These are phyloP conservation scores for Coemansia sp. DNA, from an alignment of 192 early-diverging fungal species.

Conservation along the genomic window DNA sequence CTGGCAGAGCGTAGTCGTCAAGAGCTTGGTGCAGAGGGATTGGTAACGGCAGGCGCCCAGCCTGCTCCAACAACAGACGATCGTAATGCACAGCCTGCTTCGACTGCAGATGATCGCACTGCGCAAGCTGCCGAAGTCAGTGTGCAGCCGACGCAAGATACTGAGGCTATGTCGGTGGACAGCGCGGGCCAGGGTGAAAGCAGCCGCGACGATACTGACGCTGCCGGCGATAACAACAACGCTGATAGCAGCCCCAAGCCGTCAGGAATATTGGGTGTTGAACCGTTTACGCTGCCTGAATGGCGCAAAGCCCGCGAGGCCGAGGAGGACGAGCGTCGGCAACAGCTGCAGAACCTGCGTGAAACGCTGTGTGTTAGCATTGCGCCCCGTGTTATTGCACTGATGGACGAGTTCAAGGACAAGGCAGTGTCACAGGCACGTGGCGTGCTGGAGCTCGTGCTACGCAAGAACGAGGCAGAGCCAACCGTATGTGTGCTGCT, in stretches of 20 bases:
- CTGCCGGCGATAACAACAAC: slow-evolving; percentile 37
- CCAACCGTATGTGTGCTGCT: slow-evolving; percentile 30
- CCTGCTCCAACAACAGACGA: neutral
- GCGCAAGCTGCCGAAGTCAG: slow-evolving; percentile 44
- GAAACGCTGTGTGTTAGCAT: slow-evolving; percentile 58
- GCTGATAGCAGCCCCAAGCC: slow-evolving; percentile 1
- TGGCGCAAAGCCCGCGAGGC: slow-evolving; percentile 48
- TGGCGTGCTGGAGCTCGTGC: slow-evolving; percentile 39
- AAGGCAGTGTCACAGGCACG: slow-evolving; percentile 37
- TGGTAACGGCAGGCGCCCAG: neutral
- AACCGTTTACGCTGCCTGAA: slow-evolving; percentile 6
- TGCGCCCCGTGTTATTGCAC: slow-evolving; percentile 36
- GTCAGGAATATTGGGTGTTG: neutral
- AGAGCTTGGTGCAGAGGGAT: neutral
- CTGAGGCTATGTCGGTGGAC: slow-evolving; percentile 44
- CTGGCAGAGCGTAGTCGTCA: slow-evolving; percentile 10
- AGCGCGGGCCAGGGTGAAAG: slow-evolving; percentile 15
- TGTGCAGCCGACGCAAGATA: slow-evolving; percentile 6
- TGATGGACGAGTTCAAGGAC: slow-evolving; percentile 41
- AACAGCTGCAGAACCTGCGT: slow-evolving; percentile 34
- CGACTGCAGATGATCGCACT: slow-evolving; percentile 47
- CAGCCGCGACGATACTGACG: slow-evolving; percentile 16
- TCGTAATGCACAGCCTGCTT: neutral
- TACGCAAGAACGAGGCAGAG: slow-evolving; percentile 34
- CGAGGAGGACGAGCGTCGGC: slow-evolving; percentile 22